Conservation (phyloP, 768 basidiomycete species). For the Sutorius australiensis region DNA sequence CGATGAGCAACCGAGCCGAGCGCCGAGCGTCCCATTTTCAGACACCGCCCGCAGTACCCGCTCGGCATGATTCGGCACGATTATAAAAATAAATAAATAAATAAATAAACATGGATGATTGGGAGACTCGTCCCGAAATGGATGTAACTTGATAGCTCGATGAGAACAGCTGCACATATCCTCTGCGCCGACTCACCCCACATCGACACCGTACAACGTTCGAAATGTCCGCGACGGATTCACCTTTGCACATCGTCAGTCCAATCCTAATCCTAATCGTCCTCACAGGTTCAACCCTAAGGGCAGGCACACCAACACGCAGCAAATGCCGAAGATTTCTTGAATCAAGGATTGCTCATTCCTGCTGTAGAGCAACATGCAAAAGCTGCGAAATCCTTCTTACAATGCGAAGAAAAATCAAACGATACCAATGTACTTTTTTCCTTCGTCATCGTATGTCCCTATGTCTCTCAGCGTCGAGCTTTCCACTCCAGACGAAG, state of each 20-base stretch:
- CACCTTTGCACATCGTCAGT: slow-evolving; percentile 51
- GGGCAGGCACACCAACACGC: slow-evolving; percentile 77
- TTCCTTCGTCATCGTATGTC: not conserved
- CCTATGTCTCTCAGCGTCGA: slow-evolving; percentile 3
- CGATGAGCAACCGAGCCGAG: slow-evolving; percentile 2
- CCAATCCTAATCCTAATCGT: not conserved
- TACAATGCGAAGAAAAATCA: slow-evolving; percentile 68
- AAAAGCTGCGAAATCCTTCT: slow-evolving; percentile 74
- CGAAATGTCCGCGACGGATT: slow-evolving; percentile 37
- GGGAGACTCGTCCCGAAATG: slow-evolving; percentile 2
- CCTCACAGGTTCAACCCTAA: slow-evolving; percentile 4
- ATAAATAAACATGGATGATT: not conserved
- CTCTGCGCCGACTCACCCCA: not conserved
- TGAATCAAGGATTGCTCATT: slow-evolving; percentile 62
- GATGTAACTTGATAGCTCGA: slow-evolving; percentile 1
- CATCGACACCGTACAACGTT: not conserved
- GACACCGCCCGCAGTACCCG: slow-evolving; percentile 25
- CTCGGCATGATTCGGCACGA: slow-evolving; percentile 12
- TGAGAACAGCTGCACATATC: not conserved
- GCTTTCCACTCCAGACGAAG: slow-evolving; percentile 52
- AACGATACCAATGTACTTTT: slow-evolving; percentile 64
- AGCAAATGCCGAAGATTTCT: slow-evolving; percentile 72
- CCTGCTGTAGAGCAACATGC: slow-evolving; percentile 70
- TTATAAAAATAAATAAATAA: too few relatives aligned
- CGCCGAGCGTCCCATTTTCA: slow-evolving; percentile 25